Base-by-base conservation (phyloP, 2,329 filamentous ascomycete species). In the Colletotrichum tabaci region DNA sequence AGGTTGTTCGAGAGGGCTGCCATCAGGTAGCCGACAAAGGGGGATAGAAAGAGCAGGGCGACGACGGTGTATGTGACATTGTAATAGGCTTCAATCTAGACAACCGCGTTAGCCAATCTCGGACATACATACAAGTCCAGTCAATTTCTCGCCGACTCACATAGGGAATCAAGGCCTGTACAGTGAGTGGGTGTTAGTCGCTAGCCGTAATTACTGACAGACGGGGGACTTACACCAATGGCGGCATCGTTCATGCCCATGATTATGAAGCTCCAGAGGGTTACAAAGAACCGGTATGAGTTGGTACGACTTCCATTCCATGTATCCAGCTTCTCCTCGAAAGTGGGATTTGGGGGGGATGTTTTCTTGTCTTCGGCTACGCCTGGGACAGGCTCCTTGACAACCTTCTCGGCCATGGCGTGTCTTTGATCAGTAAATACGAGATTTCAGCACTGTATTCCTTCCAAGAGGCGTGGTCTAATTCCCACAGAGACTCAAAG, bases 191-290 rank as follows among this genome's bases (percentile, higher is more conserved):
- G 69, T n/a, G 30, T 21, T 1, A 26, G 60, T 60, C 38, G 40
- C 55, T 18, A 35, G 42, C 46, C 16, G 13, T 23, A 16, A 40
- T 47, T 16, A 56, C 18, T 21, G 6, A 55, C 26, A 35, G 5
- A 49, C 12, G 42, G 4, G n/a, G 47, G 30, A 84, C 86, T 78
- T 83, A 90, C 89, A 52, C 91, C 91, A 55, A 90, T 86, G 30
- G 88, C 88, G 12, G 88, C 91, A 80, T 94, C 92, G 75, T 92
- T 92, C 82, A 91, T 87, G 8, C 92, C 92, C 84, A 92, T 88
- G 42, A 93, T 83, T 23, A 91, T 82, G 74, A 94, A 90, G 6
- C 87, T 86, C 80, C 88, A 89, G 75, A 91, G 89, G 3, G 89
- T 87, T 0, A 88, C 85, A 46, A 88, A 79, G 56, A 89, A 88